Base-by-base conservation (phyloP, 2,329 filamentous ascomycete genomes). In the Colletotrichum theobromicola region DNA sequence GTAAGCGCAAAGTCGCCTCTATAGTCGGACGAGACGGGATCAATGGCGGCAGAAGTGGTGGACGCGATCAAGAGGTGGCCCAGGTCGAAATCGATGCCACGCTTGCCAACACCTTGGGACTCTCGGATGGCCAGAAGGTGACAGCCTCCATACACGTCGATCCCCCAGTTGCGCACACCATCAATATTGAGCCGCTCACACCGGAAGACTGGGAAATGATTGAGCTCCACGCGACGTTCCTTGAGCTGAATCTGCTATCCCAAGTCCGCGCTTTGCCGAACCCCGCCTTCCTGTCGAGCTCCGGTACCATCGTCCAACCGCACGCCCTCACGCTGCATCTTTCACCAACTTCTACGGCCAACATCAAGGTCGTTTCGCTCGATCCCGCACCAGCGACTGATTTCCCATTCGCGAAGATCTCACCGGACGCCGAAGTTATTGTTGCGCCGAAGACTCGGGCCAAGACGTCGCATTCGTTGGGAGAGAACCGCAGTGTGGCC, bases 161-260 rank as follows among this genome's bases (percentile, higher is more conserved):
- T 82, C 96, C 96, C 63, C 95, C 96, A 3, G 86, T 97, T 77
- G 95, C 95, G 63, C 95, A 98, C 83, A 98, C 96, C 2, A 94
- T 99, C 83, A 95, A 98, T 82, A 98, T 99, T 79, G 97, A 99
- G 83, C 97, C 97, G 37, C 85, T 98, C 79, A 98, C 97, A 0
- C 92, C 96, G 2, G 95, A 97, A 73, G 97, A 99, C 82, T 99
- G 97, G 97, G 97, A 99, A 85, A 98, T 98, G 80, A 98, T 99
- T 79, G 97, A 99, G 84, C 88, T 99, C 3, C 97, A 99, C 86
- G 97, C 97, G 7, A 97, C 94, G 18, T 99, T 98, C 81, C 88
- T 99, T 65, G 97, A 99, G 82, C 89, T 98, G 77, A 98, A 99
- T 83, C 92, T 99, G 67, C 88, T 98, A 35, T 94, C 93, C 58